Conservation (phyloP, 805 yeast species). For the Starmerella apicola region DNA sequence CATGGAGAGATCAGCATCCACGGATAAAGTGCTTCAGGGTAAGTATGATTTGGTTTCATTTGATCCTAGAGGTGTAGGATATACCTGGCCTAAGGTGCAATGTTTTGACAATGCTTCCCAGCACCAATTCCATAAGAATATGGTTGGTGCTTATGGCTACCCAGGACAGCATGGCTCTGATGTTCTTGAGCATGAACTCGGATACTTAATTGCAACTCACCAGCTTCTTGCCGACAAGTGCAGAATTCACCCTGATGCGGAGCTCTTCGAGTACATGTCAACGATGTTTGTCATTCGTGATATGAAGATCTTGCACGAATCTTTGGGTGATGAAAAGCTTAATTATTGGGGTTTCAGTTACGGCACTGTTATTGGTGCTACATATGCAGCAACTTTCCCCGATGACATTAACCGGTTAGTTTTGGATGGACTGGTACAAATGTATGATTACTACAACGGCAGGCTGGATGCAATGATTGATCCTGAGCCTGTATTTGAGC, state of each 20-base stretch:
- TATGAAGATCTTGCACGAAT: conserved; percentile 18
- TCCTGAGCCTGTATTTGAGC: conserved; percentile 10
- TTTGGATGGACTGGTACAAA: conserved; percentile 20
- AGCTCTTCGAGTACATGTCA: conserved; percentile 12
- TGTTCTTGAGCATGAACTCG: conserved; percentile 8
- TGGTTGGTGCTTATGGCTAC: conserved; percentile 2
- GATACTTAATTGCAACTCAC: conserved; percentile 8
- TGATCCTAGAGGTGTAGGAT: conserved; percentile 22
- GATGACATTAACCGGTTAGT: conserved; percentile 15
- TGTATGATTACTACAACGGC: conserved; percentile 17
- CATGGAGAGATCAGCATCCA: conserved; percentile 4
- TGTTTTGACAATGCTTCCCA: conserved; percentile 8
- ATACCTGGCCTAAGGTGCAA: conserved; percentile 13
- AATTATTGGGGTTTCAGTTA: conserved; percentile 24
- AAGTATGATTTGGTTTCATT: conserved; percentile 19
- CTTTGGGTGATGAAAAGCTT: conserved; percentile 20
- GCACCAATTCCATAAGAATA: background rate
- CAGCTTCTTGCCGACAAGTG: conserved; percentile 14
- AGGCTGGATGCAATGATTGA: conserved; percentile 9
- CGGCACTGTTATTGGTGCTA: conserved; percentile 19
- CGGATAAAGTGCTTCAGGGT: conserved; percentile 11
- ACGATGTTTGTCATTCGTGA: conserved; percentile 21
- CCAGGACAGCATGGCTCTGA: conserved; percentile 6
- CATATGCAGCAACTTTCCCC: conserved; percentile 22
- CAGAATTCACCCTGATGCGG: conserved; percentile 7